Evolutionary conservation across 306 rosid genomes (phyloP).

Genomic region (Alnus rubra): DNA sequence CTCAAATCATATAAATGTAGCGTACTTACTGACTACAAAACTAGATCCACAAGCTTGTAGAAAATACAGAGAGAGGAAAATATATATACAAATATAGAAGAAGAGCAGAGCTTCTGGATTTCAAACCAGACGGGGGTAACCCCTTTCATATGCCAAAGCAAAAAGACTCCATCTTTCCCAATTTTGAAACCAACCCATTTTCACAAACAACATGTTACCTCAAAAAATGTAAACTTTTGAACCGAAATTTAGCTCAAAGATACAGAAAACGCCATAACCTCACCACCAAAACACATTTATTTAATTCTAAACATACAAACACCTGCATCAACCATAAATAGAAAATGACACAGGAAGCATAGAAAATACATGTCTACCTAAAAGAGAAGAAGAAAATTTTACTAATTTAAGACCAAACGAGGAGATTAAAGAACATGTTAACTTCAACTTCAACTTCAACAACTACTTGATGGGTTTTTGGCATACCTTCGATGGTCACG

Average conservation of each 20-base stretch:
- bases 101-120: background rate
- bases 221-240: background rate
- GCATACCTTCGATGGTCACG: slow-evolving; percentile 1
- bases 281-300: slow-evolving; percentile 1
- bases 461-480: slow-evolving; percentile 19
- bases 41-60: background rate
- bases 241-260: slow-evolving; percentile 17
- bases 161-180: slow-evolving; percentile 4
- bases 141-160: slow-evolving; percentile 3
- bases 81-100: background rate
- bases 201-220: slow-evolving; percentile 13
- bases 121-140: slow-evolving; percentile 17
- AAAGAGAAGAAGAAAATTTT: slow-evolving; percentile 18
- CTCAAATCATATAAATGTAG: background rate
- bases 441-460: slow-evolving; percentile 22
- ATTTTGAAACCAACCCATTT: slow-evolving; percentile 10
- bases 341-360: slow-evolving; percentile 15
- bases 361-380: background rate
- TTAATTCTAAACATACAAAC: slow-evolving; percentile 10
- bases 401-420: slow-evolving; percentile 25
- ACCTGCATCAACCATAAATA: background rate
- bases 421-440: slow-evolving; percentile 17
- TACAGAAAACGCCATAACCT: slow-evolving; percentile 12
- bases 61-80: background rate
- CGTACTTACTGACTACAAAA: background rate